Percentiles rank a stretch among this genome's conserved stretches.
These are phyloP conservation scores for Mortierella sp. DNA, from an alignment of 371 early-diverging fungal species.

Conservation along the genomic window DNA sequence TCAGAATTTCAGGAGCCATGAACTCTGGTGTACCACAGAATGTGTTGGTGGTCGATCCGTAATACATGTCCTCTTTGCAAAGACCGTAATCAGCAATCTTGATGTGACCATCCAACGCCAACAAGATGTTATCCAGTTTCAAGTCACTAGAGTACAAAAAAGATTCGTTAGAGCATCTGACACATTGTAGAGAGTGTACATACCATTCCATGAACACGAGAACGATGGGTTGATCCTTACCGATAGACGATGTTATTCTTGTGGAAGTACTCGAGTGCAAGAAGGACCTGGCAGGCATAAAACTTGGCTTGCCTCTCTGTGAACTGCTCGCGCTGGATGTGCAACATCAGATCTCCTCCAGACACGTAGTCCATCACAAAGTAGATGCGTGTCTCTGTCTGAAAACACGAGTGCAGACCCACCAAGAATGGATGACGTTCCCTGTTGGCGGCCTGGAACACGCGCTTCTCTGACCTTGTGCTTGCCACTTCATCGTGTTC, in stretches of 20 bases:
- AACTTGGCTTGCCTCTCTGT: constrained; percentile 92
- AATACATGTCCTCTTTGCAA: constrained; percentile 95
- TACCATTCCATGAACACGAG: too few relatives aligned
- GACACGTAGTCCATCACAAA: constrained; percentile 99
- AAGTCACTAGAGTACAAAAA: constrained; percentile 74
- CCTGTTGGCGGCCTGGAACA: constrained; percentile 88
- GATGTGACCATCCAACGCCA: constrained; percentile 95
- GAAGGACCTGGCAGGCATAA: constrained; percentile 96
- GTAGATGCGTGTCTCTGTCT: constrained; percentile 91
- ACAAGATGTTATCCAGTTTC: constrained; percentile 98
- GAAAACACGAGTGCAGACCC: constrained; percentile 96
- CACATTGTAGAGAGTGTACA: too few relatives aligned
- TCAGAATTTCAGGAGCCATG: constrained; percentile 99
- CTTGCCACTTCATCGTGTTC: constrained; percentile 92
- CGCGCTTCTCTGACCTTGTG: constrained; percentile 92
- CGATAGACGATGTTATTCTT: constrained; percentile 94
- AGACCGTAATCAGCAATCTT: constrained; percentile 99
- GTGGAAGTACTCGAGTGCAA: constrained; percentile 98
- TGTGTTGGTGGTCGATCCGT: constrained; percentile 85
- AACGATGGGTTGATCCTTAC: constrained; percentile 28
- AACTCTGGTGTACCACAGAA: constrained; percentile 99
- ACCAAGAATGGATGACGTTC: constrained; percentile 96
- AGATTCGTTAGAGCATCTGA: background rate
- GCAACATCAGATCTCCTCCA: constrained; percentile 99
- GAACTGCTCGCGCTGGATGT: constrained; percentile 89